Conservation (phyloP, 2,329 filamentous ascomycete genomes). For the Cladobotryum protrusum region DNA sequence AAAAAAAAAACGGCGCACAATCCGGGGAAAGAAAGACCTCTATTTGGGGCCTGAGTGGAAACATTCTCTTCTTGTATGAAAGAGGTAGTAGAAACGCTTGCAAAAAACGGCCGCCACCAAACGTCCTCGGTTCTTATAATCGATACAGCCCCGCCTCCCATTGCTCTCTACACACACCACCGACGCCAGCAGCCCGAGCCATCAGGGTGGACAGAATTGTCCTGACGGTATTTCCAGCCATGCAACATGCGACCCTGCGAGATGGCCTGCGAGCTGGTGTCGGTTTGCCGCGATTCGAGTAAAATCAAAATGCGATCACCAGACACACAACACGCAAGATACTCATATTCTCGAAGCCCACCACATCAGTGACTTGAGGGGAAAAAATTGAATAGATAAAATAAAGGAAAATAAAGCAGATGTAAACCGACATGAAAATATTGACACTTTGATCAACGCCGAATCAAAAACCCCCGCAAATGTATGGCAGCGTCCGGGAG, state of each 20-base stretch:
- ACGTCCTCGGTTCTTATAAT: conserved; percentile 8
- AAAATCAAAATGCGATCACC: too few relatives aligned
- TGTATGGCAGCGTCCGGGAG: conserved; percentile 28
- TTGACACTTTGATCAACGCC: conserved; percentile 37
- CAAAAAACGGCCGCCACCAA: conserved; percentile 10
- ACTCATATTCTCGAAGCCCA: neutral
- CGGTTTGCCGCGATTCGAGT: too few relatives aligned
- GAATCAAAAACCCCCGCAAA: conserved; percentile 35
- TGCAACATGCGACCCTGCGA: too few relatives aligned
- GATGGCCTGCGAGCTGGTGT: too few relatives aligned
- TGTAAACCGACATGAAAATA: conserved; percentile 25
- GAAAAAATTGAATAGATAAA: conserved; percentile 4
- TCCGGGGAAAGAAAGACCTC: conserved; percentile 1
- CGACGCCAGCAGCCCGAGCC: neutral
- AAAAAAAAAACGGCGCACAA: neutral
- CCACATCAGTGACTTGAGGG: neutral
- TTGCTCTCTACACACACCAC: conserved; percentile 4
- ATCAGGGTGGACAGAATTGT: neutral
- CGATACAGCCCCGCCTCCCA: conserved; percentile 5
- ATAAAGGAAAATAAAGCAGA: conserved; percentile 10
- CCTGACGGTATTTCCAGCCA: neutral
- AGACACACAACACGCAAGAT: neutral
- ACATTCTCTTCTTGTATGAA: conserved; percentile 4
- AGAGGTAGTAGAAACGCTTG: conserved; percentile 8
- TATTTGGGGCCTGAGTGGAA: conserved; percentile 1